These are phyloP conservation scores for Tolypocladium endophyticum DNA, from an alignment of 2,329 filamentous ascomycete genomes.

Conservation along the genomic window DNA sequence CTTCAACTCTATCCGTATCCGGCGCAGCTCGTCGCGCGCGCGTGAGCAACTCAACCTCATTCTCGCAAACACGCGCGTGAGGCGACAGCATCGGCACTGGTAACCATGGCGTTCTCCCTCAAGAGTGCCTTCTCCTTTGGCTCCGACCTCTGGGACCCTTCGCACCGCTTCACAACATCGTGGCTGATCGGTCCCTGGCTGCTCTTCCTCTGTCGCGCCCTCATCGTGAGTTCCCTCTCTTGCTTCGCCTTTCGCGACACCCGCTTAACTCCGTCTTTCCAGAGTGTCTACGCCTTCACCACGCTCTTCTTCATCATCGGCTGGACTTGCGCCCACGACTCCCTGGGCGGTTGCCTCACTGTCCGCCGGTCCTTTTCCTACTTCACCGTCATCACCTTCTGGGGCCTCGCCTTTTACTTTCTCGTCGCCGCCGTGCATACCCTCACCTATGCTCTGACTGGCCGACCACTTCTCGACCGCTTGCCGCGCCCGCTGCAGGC, in stretches of 20 bases:
- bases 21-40: too few species aligned
- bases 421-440: conserved; percentile 59
- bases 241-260: background rate
- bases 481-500: conserved; percentile 53
- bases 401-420: conserved; percentile 75
- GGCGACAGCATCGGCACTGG: background rate
- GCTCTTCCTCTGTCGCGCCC: conserved; percentile 47
- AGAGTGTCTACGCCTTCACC: conserved; percentile 58
- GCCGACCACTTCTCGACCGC: conserved; percentile 43
- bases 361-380: conserved; percentile 59
- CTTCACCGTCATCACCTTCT: conserved; percentile 76
- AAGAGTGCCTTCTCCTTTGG: conserved; percentile 25
- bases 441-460: conserved; percentile 48
- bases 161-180: conserved; percentile 66
- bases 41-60: background rate
- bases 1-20: background rate
- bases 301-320: conserved; percentile 60
- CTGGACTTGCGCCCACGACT: conserved; percentile 46
- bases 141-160: conserved; percentile 37
- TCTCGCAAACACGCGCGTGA: background rate
- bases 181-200: conserved; percentile 63
- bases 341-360: conserved; percentile 28
- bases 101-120: background rate
- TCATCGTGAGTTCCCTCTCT: conserved; percentile 33
- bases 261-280: background rate